Conservation (phyloP, 306 rosid genomes). For the Quillaja saponaria region DNA sequence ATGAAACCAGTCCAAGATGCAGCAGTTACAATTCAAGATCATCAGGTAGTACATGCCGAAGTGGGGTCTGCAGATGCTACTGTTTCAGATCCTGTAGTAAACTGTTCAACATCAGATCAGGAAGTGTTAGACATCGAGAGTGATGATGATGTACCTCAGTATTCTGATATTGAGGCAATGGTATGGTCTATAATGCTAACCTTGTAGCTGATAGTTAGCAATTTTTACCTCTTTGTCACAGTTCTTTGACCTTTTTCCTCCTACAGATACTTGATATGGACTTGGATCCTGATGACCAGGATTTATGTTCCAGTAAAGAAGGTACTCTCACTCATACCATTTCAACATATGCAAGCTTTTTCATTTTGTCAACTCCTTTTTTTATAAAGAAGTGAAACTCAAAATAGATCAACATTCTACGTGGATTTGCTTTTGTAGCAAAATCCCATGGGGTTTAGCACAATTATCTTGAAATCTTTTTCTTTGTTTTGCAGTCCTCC, state of each 20-base stretch:
- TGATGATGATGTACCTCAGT: conserved; percentile 79
- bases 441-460: conserved; percentile 6
- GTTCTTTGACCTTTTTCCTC: conserved; percentile 16
- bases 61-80: conserved; percentile 35
- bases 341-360: conserved; percentile 1
- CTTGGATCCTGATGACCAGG: conserved; percentile 81
- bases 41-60: conserved; percentile 43
- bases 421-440: conserved; percentile 7
- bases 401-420: background rate
- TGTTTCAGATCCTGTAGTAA: conserved; percentile 41
- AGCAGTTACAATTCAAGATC: conserved; percentile 44
- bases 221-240: conserved; percentile 7
- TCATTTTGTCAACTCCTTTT: conserved; percentile 14
- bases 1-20: conserved; percentile 44
- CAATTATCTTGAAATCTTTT: background rate
- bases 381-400: conserved; percentile 21
- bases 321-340: conserved; percentile 46
- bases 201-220: conserved; percentile 23
- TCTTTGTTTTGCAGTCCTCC: conserved; percentile 19
- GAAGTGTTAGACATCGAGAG: conserved; percentile 58
- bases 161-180: conserved; percentile 95
- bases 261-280: conserved; percentile 95
- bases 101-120: conserved; percentile 44
- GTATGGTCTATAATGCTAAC: conserved; percentile 41
- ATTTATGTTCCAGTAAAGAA: conserved; percentile 58